Evolutionary conservation across 441 rosid genomes (phyloP).

Genomic region (Adansonia grandidieri): DNA sequence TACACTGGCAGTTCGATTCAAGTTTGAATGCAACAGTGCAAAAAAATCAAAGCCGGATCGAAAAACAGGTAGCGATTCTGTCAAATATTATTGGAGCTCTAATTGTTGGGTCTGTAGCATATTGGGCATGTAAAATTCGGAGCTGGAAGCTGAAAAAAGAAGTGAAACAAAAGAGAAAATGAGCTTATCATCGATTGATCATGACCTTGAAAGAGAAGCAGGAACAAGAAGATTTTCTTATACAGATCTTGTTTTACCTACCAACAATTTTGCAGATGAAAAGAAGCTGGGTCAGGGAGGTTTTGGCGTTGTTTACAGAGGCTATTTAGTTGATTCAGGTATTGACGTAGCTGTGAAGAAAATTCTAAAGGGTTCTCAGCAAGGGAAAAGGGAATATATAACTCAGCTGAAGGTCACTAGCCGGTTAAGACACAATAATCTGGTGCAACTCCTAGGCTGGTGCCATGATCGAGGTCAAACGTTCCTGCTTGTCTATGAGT

Average conservation of each 20-base stretch:
- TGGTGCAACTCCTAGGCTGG: conserved; percentile 65
- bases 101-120: background rate
- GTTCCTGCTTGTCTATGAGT: conserved; percentile 29
- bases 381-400: conserved; percentile 54
- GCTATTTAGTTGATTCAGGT: conserved; percentile 33
- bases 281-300: conserved; percentile 50
- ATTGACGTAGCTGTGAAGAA: conserved; percentile 52
- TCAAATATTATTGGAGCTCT: background rate
- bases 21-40: background rate
- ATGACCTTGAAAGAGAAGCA: conserved; percentile 47
- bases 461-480: conserved; percentile 48
- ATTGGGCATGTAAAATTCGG: background rate
- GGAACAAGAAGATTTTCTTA: conserved; percentile 46
- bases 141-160: background rate
- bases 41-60: background rate
- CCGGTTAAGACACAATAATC: conserved; percentile 54
- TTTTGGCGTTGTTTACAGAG: conserved; percentile 48
- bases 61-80: background rate
- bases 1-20: background rate
- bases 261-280: conserved; percentile 36
- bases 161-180: background rate
- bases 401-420: conserved; percentile 60
- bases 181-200: conserved; percentile 29
- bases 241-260: conserved; percentile 34
- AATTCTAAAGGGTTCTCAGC: conserved; percentile 46